These are phyloP conservation scores for Metschnikowia proteae DNA, from an alignment of 805 yeast species.

Conservation along the genomic window DNA sequence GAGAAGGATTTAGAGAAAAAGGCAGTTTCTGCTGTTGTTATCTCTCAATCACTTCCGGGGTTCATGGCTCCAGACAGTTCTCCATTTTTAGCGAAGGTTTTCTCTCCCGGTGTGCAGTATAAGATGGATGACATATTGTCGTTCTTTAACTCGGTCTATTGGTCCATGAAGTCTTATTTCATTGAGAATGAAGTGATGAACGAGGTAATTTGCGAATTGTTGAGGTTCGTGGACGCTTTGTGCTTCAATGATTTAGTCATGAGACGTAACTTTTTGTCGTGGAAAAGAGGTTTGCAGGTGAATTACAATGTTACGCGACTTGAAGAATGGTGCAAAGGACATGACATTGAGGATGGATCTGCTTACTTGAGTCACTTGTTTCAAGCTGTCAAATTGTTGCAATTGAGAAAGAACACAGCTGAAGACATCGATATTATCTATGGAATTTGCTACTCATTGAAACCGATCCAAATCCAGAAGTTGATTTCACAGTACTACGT, in stretches of 20 bases:
- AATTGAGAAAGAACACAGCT: slow-evolving; percentile 81
- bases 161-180: slow-evolving; percentile 89
- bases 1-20: slow-evolving; percentile 86
- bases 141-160: slow-evolving; percentile 83
- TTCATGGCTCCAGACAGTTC: slow-evolving; percentile 82
- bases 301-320: slow-evolving; percentile 94
- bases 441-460: slow-evolving; percentile 91
- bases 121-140: slow-evolving; percentile 94
- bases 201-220: slow-evolving; percentile 77
- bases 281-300: slow-evolving; percentile 97
- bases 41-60: slow-evolving; percentile 94
- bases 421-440: slow-evolving; percentile 89
- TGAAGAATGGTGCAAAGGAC: slow-evolving; percentile 98
- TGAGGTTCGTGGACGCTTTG: slow-evolving; percentile 83
- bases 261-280: slow-evolving; percentile 90
- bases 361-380: slow-evolving; percentile 78
- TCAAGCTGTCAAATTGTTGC: slow-evolving; percentile 90
- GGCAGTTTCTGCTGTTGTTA: slow-evolving; percentile 90
- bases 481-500: slow-evolving; percentile 82
- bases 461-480: slow-evolving; percentile 94
- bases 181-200: slow-evolving; percentile 81
- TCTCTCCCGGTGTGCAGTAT: slow-evolving; percentile 64
- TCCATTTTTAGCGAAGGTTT: slow-evolving; percentile 80
- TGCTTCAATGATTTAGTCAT: slow-evolving; percentile 94
- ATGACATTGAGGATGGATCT: slow-evolving; percentile 84